phyloP scores from a whole-genome alignment of 164 flowering plant species.

The Berberis thunbergii region DNA sequence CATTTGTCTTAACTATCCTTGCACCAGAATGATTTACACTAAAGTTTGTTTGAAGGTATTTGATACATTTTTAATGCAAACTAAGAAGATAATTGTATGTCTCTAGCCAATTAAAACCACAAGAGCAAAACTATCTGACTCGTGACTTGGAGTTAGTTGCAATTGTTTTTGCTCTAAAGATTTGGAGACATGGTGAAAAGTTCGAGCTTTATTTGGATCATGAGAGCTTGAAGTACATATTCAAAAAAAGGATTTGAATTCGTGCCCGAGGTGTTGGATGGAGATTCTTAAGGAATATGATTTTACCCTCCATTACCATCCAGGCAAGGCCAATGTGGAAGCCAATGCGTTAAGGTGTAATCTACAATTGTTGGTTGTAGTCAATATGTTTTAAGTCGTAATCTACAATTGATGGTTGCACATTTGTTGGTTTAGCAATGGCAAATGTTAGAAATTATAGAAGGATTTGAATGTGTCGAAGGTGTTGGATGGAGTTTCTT shows the following conservation, averaged over 20 bases:
- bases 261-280: background rate
- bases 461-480: background rate
- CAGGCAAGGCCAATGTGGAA: background rate
- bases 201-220: background rate
- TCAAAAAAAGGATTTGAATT: background rate
- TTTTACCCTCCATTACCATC: background rate
- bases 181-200: background rate
- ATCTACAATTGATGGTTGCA: no score
- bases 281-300: background rate
- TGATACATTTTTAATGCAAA: background rate
- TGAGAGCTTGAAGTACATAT: background rate
- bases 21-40: background rate
- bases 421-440: no score
- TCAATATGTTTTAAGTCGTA: no score
- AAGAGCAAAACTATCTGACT: background rate
- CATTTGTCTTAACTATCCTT: background rate
- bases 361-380: no score
- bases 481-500: background rate
- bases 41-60: background rate
- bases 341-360: background rate
- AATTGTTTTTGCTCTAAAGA: background rate
- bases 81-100: background rate
- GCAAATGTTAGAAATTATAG: no score
- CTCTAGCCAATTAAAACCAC: background rate
- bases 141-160: background rate